Evolutionary conservation across 2,329 filamentous ascomycete genomes (phyloP), one percentile per base, ranked within the genome.

Genomic region (Cordyceps javanica): DNA sequence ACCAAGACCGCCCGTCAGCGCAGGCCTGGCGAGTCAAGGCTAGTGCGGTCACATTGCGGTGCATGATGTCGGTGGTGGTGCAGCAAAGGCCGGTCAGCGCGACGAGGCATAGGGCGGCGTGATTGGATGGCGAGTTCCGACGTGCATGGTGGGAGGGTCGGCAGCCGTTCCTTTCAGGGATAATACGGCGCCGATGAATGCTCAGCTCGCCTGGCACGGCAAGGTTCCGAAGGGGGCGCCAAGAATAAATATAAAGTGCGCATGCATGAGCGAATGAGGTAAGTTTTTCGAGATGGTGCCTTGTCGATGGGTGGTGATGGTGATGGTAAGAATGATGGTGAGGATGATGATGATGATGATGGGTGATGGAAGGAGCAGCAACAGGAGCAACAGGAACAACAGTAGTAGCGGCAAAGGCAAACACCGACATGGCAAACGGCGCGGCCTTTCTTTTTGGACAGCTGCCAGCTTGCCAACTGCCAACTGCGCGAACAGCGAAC

Each of bases 91-190:
- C 32, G 10, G 55, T 56, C 53, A 56, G 53, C 44, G 30, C 44
- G 19, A 21, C 7, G 11, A 14, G 45, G 38, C 26, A 23, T 30
- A 5, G n/a, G n/a, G 36, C 8, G 45, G 5, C 36, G 13, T 57
- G 55, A 57, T 57, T 57, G 55, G 55, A 13, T 44, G 45, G 55
- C 55, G 55, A 57, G 55, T 57, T 50, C 55, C 55, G 55, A 44
- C 5, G 21, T 57, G 36, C 46, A 57, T 50, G 34, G 45, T 21
- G n/a, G 19, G 28, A 56, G 34, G 34, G 38, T 49, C 26, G 34
- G 42, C 34, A 50, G 23, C 23, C 39, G 53, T 56, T 56, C 32
- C 28, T 48, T 49, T 49, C 32, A 39, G 46, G 53, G 32, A 48
- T 39, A 56, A 34, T 30, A 48, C n/a, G 8, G 53, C 25, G 53